These are phyloP conservation scores for Senna siamea DNA, from an alignment of 306 rosid genomes.

Conservation along the genomic window DNA sequence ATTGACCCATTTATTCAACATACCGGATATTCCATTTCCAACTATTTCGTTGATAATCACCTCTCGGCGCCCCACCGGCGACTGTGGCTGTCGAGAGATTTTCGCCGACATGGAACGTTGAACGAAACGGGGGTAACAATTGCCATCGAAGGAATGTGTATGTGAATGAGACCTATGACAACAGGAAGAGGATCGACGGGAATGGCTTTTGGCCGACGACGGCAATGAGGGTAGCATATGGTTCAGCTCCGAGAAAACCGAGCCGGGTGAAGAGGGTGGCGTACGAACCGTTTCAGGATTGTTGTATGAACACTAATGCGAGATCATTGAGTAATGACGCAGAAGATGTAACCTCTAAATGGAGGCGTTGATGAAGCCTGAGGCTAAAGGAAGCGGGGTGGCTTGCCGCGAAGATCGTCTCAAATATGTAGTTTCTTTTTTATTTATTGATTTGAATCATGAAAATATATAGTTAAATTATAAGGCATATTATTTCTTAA, in stretches of 20 bases:
- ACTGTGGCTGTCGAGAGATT: conserved; percentile 17
- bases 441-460: neutral
- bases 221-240: neutral
- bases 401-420: conserved; percentile 32
- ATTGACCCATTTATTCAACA: conserved; percentile 56
- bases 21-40: conserved; percentile 55
- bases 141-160: neutral
- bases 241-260: neutral
- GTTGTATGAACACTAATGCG: neutral
- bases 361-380: neutral
- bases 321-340: neutral
- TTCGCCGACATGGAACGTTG: conserved; percentile 45
- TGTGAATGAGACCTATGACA: neutral
- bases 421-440: neutral
- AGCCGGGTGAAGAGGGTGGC: neutral
- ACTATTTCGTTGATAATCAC: conserved; percentile 49
- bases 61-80: conserved; percentile 27
- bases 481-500: too few species aligned
- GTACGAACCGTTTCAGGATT: neutral
- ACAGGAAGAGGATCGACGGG: neutral
- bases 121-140: neutral
- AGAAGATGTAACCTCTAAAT: neutral
- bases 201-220: neutral
- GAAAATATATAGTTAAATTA: too few species aligned
- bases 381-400: neutral